Percentiles rank a stretch among this genome's conserved stretches.
These are phyloP conservation scores for Cyberlindnera xylosilytica DNA, from an alignment of 805 yeast species.

Conservation along the genomic window DNA sequence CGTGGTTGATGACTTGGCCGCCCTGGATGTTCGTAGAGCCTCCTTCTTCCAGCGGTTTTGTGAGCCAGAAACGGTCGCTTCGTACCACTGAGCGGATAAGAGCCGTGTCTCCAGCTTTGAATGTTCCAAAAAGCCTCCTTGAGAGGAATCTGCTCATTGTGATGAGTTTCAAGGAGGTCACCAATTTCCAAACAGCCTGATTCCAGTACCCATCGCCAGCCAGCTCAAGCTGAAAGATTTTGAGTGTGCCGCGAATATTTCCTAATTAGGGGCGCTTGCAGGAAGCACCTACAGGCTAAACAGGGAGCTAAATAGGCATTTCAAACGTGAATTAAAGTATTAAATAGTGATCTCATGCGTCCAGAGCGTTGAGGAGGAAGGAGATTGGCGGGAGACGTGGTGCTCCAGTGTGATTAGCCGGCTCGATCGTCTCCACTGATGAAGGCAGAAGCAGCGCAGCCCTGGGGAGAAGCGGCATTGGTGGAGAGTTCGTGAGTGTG, in stretches of 20 bases:
- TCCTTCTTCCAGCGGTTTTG: slow-evolving; percentile 24
- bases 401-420: not conserved
- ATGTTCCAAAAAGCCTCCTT: slow-evolving; percentile 10
- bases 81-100: slow-evolving; percentile 20
- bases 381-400: slow-evolving; percentile 13
- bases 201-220: no score
- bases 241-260: no score
- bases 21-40: slow-evolving; percentile 20
- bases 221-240: no score
- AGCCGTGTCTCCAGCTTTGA: slow-evolving; percentile 21
- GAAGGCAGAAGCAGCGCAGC: not conserved
- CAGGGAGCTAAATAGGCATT: no score
- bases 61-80: slow-evolving; percentile 24
- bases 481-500: no score
- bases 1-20: slow-evolving; percentile 32
- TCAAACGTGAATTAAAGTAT: no score
- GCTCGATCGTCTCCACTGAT: not conserved
- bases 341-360: no score
- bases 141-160: not conserved
- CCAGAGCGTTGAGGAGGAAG: slow-evolving; percentile 7
- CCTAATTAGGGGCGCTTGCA: no score
- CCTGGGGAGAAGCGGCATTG: not conserved
- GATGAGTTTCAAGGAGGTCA: no score
- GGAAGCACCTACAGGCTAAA: no score
- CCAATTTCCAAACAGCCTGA: no score